These are phyloP conservation scores for Rhododendron ovatum DNA, from an alignment of 148 eudicot genomes.

Conservation along the genomic window DNA sequence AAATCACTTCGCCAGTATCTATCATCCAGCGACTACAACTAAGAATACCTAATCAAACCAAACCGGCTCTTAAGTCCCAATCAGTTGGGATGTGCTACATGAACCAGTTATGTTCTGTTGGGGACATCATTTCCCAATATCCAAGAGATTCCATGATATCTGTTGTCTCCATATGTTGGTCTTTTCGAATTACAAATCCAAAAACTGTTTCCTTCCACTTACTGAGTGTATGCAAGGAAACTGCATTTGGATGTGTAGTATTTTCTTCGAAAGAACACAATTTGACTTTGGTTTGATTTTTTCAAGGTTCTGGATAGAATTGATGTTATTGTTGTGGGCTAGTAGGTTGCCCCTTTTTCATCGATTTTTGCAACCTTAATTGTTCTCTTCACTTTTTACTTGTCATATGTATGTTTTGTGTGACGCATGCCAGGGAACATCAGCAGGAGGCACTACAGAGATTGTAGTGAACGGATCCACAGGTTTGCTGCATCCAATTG, in stretches of 20 bases:
- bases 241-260: neutral
- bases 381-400: neutral
- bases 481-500: slow-evolving; percentile 79
- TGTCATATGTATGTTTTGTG: neutral
- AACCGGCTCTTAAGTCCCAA: neutral
- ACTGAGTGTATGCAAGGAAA: neutral
- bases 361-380: neutral
- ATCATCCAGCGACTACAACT: neutral
- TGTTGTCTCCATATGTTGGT: neutral
- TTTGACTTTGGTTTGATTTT: neutral
- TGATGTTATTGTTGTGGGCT: neutral
- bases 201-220: neutral
- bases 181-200: neutral
- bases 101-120: neutral
- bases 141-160: neutral
- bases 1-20: neutral
- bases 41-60: neutral
- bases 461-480: slow-evolving; percentile 83
- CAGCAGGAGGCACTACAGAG: slow-evolving; percentile 96
- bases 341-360: neutral
- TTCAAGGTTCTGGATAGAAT: neutral
- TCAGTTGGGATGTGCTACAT: neutral
- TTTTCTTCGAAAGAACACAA: neutral
- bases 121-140: neutral
- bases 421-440: slow-evolving; percentile 64